Percentiles rank a stretch among this genome's conserved stretches.
phyloP scores from a whole-genome alignment of 2,329 filamentous ascomycete genomes.

The Colletotrichum salicis region DNA sequence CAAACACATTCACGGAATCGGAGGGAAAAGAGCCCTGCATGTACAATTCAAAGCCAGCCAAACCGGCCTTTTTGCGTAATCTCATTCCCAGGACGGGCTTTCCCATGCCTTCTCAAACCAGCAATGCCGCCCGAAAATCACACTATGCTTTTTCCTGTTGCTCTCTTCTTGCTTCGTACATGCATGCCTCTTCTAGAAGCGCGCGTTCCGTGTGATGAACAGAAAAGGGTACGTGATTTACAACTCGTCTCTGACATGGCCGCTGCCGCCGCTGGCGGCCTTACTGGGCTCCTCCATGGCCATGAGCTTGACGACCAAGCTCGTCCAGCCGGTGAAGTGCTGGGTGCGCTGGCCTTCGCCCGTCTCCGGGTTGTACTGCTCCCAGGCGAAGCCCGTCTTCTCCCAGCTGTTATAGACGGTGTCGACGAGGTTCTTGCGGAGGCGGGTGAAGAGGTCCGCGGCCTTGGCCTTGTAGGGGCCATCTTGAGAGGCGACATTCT shows the following conservation, averaged over 20 bases:
- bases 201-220: background rate
- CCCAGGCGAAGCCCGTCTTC: conserved; percentile 96
- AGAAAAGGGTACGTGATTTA: conserved; percentile 40
- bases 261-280: conserved; percentile 26
- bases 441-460: conserved; percentile 76
- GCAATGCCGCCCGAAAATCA: background rate
- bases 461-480: conserved; percentile 78
- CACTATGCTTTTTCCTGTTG: conserved; percentile 2
- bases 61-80: background rate
- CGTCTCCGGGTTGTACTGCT: conserved; percentile 96
- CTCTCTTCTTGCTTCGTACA: conserved; percentile 13
- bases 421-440: conserved; percentile 86
- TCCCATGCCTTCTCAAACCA: background rate
- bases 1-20: background rate
- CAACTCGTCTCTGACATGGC: conserved; percentile 58
- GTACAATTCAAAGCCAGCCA: background rate
- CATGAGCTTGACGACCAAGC: conserved; percentile 97
- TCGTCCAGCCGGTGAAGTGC: conserved; percentile 99
- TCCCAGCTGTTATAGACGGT: conserved; percentile 91
- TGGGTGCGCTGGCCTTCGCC: conserved; percentile 94
- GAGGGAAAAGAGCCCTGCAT: background rate
- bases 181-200: background rate
- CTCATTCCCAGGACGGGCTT: background rate
- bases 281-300: conserved; percentile 79
- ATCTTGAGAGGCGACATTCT: conserved; percentile 72